Base-by-base conservation (phyloP, 2,329 filamentous ascomycete species). In the Rutstroemia sp. region DNA sequence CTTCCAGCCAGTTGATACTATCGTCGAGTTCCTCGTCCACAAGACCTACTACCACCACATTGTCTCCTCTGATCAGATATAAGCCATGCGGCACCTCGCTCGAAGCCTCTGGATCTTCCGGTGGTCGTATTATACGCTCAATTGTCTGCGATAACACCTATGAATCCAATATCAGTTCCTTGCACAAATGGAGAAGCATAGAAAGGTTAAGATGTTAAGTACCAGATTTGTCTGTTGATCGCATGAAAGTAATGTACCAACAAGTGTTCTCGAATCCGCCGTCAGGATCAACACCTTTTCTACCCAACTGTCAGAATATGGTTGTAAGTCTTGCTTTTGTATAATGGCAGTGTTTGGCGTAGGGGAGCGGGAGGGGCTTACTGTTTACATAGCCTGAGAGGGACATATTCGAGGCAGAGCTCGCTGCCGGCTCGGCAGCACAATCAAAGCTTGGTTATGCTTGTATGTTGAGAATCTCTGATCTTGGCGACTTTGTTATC, bases 251-350 rank as follows among this genome's bases (percentile, higher is more conserved):
- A 99, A 83, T 2, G 80, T 92, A 58, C 94, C 94, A 60, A 89
- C 80, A 21, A 92, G 76, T 48, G 89, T 95, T 66, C 92, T 86
- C 51, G 92, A 94, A 73, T 97, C 94, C 64, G 89, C 87, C 27
- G 94, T 97, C 61, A 97, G 82, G 68, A 97, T 87, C 57, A 92
- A 80, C 65, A 97, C 89, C 73, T 90, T 95, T 74, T 96, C 94
- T 96, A 68, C 45, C 59, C 37, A 57, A 63, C 61, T 70, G 67
- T 73, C 64, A 73, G 70, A 69, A 64, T 60, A 23, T 48, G 46
- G 54, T 60, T 63, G 66, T 71, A 65, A 70, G 67, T 63, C 61
- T 64, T 63, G 59, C 48, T 19, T 49, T 25, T n/a, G 12, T 5
- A 25, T 17, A 5, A 16, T 49, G 37, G n/a, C 4, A n/a, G 19